Evolutionary conservation across 1,139 yeast genomes (phyloP).

Genomic region (Debaryomyces fabryi): DNA sequence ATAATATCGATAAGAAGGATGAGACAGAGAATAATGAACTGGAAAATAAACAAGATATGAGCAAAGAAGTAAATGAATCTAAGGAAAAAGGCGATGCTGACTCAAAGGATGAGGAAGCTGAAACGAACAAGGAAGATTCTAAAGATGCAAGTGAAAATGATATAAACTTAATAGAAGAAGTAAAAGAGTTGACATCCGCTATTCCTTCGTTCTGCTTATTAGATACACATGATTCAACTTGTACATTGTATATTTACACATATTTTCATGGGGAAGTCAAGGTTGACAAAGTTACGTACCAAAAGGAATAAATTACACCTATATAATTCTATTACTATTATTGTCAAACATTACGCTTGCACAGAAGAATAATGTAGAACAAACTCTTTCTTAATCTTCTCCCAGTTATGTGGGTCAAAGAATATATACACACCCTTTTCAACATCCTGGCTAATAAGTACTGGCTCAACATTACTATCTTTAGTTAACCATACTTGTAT

Average conservation of each 20-base stretch:
- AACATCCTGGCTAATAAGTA: conserved; percentile 79
- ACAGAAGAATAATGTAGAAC: conserved; percentile 65
- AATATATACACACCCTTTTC: conserved; percentile 96
- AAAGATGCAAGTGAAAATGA: conserved; percentile 15
- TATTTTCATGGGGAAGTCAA: conserved; percentile 80
- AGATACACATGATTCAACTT: conserved; percentile 76
- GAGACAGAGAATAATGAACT: conserved; percentile 11
- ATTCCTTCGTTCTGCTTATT: conserved; percentile 89
- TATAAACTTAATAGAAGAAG: conserved; percentile 17
- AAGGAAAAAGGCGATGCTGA: conserved; percentile 12
- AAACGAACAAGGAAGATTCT: conserved; percentile 16
- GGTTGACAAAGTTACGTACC: conserved; percentile 85
- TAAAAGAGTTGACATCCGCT: conserved; percentile 25
- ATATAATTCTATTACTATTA: conserved; percentile 8
- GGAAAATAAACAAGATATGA: conserved; percentile 14
- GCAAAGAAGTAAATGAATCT: conserved; percentile 11
- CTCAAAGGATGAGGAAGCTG: conserved; percentile 11
- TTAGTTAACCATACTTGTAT: conserved; percentile 96
- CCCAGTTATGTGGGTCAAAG: conserved; percentile 97
- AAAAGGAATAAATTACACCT: conserved; percentile 50
- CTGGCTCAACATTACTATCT: conserved; percentile 88
- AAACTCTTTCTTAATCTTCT: conserved; percentile 84
- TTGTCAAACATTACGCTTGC: conserved; percentile 34
- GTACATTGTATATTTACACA: conserved; percentile 86
- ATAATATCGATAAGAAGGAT: conserved; percentile 11